Evolutionary conservation across 202 grass and related monocot species (phyloP), one percentile per base, ranked within the genome.

Genomic region (Schoenoplectus tabernaemontani): DNA sequence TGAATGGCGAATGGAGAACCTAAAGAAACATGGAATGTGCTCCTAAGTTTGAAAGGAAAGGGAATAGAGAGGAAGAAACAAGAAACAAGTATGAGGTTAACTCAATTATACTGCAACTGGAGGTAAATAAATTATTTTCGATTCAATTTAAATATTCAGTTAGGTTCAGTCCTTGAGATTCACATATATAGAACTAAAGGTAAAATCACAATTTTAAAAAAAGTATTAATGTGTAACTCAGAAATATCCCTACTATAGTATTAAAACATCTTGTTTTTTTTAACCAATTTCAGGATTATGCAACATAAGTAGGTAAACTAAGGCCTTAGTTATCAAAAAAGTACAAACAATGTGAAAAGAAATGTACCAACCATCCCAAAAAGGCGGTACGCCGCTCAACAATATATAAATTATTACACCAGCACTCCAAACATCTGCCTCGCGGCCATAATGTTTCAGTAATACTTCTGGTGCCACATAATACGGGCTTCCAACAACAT

Each of bases 331-430:
- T 56, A 34, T 19, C 12, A 16, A 56, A 54, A 30, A 75, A 20
- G 16, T 19, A 73, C 42, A 51, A 73, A 13, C 44, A 33, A 75
- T 28, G 9, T 5, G 30, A 53, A 54, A 54, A 75, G 47, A 54
- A 75, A 82, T 92, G 82, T 88, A 83, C 89, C 91, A 79, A 98
- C 96, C 96, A 85, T 93, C 96, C 96, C 96, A 98, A 82, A 98
- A 98, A 76, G 96, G 96, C 82, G 96, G 96, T 4, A 98, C 91
- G 56, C 96, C 96, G 88, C 96, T 90, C 67, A 98, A 87, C 75
- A 98, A 88, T 61, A 98, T 98, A 83, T 98, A 98, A 37, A 98
- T 86, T 54, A 98, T 98, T 67, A 98, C 91, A 62, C 95, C 95
- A 82, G 95, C 95, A 87, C 95, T 98, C 95, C 95, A 98, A 20